Percentiles rank a stretch among this genome's conserved stretches.
These are phyloP conservation scores for Proliferodiscus dingleyae DNA, from an alignment of 2,329 filamentous ascomycete genomes.

Conservation along the genomic window DNA sequence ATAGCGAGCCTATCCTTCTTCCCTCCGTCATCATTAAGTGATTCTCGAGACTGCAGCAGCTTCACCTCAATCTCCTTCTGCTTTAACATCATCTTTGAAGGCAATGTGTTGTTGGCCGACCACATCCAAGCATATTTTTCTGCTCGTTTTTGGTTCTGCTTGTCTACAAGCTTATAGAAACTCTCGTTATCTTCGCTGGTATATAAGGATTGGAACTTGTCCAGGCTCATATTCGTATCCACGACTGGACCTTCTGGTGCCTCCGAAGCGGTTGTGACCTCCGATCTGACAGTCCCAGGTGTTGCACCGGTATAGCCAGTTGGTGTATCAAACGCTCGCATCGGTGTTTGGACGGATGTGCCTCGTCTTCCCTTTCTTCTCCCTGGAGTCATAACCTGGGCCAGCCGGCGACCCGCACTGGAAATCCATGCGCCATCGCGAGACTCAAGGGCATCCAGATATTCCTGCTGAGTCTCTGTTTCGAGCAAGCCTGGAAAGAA, in stretches of 20 bases:
- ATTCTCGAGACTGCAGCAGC: constrained; percentile 40
- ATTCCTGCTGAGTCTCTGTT: constrained; percentile 82
- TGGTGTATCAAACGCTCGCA: constrained; percentile 50
- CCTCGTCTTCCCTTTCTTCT: constrained; percentile 37
- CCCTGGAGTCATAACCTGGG: constrained; percentile 77
- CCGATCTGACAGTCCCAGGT: constrained; percentile 54
- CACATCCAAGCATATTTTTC: constrained; percentile 89
- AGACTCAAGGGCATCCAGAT: constrained; percentile 84
- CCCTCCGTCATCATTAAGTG: constrained; percentile 50
- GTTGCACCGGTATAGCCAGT: constrained; percentile 68
- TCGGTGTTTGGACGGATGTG: constrained; percentile 30
- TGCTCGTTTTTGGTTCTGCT: constrained; percentile 77
- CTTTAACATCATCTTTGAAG: constrained; percentile 69
- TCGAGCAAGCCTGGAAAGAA: constrained; percentile 93
- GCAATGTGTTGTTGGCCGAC: constrained; percentile 79
- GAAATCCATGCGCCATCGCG: constrained; percentile 81
- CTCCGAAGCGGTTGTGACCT: constrained; percentile 33
- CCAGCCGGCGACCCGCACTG: constrained; percentile 66
- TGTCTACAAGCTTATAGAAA: constrained; percentile 88
- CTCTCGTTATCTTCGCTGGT: constrained; percentile 98
- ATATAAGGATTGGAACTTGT: constrained; percentile 85
- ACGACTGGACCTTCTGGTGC: constrained; percentile 44
- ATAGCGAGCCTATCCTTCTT: constrained; percentile 57
- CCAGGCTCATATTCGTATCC: constrained; percentile 75
- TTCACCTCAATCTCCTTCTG: constrained; percentile 58